Percentiles rank a stretch among this genome's conserved stretches.
phyloP scores from a whole-genome alignment of 352 stramenopile genomes.

The Globisporangium recalcitrans region DNA sequence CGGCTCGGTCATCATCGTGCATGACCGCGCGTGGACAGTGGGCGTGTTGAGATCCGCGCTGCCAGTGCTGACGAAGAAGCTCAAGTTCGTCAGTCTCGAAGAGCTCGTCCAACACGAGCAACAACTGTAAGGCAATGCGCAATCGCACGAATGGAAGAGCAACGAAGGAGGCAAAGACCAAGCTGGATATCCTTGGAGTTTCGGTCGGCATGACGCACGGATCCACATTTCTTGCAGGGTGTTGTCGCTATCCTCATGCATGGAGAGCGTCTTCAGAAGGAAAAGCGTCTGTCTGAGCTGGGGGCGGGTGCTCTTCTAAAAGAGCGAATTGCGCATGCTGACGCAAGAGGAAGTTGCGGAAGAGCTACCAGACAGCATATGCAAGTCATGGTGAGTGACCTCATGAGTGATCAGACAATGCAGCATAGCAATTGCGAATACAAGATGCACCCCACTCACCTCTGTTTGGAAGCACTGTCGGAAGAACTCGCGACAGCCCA shows the following conservation, averaged over 20 bases:
- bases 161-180: neutral
- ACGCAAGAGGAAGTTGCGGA: conserved; percentile 43
- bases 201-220: too few species aligned
- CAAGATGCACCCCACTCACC: conserved; percentile 21
- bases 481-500: conserved; percentile 77
- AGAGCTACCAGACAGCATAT: conserved; percentile 31
- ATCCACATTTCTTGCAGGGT: neutral
- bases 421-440: neutral
- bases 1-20: conserved; percentile 79
- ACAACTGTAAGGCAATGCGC: neutral
- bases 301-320: neutral
- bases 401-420: neutral
- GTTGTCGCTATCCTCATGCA: too few species aligned
- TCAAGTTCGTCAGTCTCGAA: conserved; percentile 65
- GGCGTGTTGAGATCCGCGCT: conserved; percentile 59
- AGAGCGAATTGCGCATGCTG: conserved; percentile 44
- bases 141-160: neutral
- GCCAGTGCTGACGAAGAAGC: conserved; percentile 42
- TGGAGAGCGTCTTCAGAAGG: neutral
- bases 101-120: conserved; percentile 37
- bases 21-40: conserved; percentile 78
- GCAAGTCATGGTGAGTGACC: neutral
- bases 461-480: conserved; percentile 69
- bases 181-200: neutral
- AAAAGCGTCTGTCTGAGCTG: neutral